These are phyloP conservation scores for Pseudoturritis turrita DNA, from an alignment of 345 rosid species.

Conservation along the genomic window DNA sequence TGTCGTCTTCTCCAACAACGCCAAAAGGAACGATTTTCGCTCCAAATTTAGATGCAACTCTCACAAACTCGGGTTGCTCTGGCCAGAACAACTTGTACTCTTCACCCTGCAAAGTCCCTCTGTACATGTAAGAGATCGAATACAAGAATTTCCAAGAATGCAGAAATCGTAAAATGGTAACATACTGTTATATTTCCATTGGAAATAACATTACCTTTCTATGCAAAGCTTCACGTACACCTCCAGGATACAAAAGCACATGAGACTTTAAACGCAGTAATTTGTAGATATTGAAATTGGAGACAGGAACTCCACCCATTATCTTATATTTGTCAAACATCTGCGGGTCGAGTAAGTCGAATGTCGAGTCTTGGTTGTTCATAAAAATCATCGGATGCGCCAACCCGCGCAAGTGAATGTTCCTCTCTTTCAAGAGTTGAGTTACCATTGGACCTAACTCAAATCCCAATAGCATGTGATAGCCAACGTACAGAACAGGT, in stretches of 20 bases:
- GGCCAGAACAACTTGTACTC: constrained; percentile 79
- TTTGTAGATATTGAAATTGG: constrained; percentile 48
- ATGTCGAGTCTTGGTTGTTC: constrained; percentile 34
- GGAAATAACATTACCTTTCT: constrained; percentile 45
- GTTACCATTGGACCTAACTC: constrained; percentile 46
- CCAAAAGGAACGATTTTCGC: constrained; percentile 85
- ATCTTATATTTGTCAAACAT: constrained; percentile 42
- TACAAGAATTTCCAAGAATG: background rate
- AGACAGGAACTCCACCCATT: constrained; percentile 74
- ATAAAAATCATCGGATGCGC: constrained; percentile 60
- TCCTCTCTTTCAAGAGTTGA: constrained; percentile 42
- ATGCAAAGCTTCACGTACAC: constrained; percentile 78
- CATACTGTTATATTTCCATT: background rate
- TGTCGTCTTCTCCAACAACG: constrained; percentile 73
- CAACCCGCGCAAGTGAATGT: constrained; percentile 60
- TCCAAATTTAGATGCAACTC: constrained; percentile 84
- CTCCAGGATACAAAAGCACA: constrained; percentile 77
- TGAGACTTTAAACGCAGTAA: constrained; percentile 62
- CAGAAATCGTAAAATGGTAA: background rate
- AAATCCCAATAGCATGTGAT: constrained; percentile 70
- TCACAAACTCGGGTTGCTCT: constrained; percentile 68
- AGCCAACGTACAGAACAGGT: constrained; percentile 71
- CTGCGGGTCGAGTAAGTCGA: constrained; percentile 10
- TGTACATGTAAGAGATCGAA: background rate
- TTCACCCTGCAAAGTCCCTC: constrained; percentile 56